These are phyloP conservation scores for Plectosphaerella sp. DNA, from an alignment of 2,329 filamentous ascomycete species.

Conservation along the genomic window DNA sequence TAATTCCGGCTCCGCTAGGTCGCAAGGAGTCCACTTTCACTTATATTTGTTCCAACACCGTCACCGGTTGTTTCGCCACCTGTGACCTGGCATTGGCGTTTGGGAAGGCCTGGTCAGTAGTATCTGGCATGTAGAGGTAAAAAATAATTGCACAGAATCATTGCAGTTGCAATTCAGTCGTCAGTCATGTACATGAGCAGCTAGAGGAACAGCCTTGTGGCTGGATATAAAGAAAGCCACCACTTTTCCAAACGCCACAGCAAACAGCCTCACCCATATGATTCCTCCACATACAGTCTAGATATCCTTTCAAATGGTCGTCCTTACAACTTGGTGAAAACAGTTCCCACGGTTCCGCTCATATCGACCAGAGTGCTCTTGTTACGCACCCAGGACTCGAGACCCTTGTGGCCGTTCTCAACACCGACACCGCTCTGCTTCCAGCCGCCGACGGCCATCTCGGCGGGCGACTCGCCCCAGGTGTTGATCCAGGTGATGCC, in stretches of 20 bases:
- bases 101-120: too few relatives aligned
- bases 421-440: constrained; percentile 85
- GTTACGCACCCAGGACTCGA: constrained; percentile 79
- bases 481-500: constrained; percentile 93
- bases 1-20: too few relatives aligned
- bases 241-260: neutral
- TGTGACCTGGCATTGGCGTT: too few relatives aligned
- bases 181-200: neutral
- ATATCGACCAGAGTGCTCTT: constrained; percentile 88
- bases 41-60: too few relatives aligned
- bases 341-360: constrained; percentile 63
- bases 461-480: constrained; percentile 87
- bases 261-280: neutral
- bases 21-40: too few relatives aligned
- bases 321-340: constrained; percentile 65
- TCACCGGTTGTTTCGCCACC: too few relatives aligned
- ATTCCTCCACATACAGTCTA: neutral
- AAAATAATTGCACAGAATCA: neutral
- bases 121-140: too few relatives aligned
- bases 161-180: neutral
- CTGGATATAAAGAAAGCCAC: too few relatives aligned
- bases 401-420: constrained; percentile 76
- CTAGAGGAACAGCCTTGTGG: too few relatives aligned
- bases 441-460: constrained; percentile 92
- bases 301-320: neutral